Conservation (phyloP, 208 protist genomes). For the Lotmaria passim region DNA sequence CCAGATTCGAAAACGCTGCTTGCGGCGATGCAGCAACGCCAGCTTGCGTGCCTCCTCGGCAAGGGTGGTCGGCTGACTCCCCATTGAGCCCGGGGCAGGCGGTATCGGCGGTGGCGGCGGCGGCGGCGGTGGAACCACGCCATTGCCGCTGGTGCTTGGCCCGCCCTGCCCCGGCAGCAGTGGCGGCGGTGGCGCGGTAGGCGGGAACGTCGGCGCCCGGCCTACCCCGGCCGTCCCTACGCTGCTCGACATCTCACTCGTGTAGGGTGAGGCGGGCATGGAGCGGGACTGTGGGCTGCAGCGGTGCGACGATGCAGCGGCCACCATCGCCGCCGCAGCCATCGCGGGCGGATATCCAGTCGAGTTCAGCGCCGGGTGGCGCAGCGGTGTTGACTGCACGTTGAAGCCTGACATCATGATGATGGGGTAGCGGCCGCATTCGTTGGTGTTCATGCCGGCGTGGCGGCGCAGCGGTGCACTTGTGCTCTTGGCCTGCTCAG, state of each 20-base stretch:
- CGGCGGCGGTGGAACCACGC: background rate
- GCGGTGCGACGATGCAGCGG: background rate
- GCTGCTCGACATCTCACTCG: background rate
- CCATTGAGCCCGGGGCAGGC: background rate
- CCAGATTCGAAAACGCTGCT: constrained; percentile 76
- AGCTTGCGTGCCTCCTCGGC: constrained; percentile 13
- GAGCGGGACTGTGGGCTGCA: constrained; percentile 19
- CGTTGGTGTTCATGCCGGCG: constrained; percentile 47
- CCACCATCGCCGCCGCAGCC: constrained; percentile 17
- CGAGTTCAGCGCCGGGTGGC: constrained; percentile 44
- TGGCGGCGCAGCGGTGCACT: constrained; percentile 23
- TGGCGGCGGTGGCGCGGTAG: constrained; percentile 21
- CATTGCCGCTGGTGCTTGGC: background rate
- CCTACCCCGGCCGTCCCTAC: constrained; percentile 5
- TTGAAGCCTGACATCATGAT: constrained; percentile 79
- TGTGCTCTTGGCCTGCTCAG: constrained; percentile 21
- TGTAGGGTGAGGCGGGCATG: constrained; percentile 4
- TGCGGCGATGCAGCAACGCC: constrained; percentile 49
- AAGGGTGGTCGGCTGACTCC: background rate
- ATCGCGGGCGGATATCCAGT: constrained; percentile 31
- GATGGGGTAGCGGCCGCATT: constrained; percentile 51
- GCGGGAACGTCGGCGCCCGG: constrained; percentile 14
- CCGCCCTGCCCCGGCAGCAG: constrained; percentile 5
- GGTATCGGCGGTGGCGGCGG: constrained; percentile 14
- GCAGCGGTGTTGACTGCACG: constrained; percentile 61